These are phyloP conservation scores for Castanopsis chinensis DNA, from an alignment of 306 rosid species.

Conservation along the genomic window DNA sequence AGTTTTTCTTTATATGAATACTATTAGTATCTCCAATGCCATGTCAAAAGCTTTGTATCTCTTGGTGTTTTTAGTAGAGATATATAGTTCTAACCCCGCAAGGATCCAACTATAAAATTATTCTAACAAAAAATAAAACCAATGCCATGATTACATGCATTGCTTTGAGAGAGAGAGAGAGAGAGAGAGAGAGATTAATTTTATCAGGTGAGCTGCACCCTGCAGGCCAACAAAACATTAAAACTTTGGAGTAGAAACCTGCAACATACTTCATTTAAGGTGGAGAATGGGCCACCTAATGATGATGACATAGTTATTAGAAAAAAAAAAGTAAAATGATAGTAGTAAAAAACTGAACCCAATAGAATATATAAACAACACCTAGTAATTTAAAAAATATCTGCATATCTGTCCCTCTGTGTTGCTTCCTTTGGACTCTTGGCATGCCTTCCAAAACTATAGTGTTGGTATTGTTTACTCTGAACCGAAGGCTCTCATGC, in stretches of 20 bases:
- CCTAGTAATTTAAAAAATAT: neutral
- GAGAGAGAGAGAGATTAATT: neutral
- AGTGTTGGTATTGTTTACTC: neutral
- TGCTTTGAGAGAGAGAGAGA: neutral
- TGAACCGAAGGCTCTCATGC: neutral
- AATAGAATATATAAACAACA: too few relatives aligned
- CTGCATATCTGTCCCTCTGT: neutral
- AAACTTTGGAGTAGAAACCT: neutral
- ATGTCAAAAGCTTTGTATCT: too few relatives aligned
- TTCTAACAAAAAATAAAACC: too few relatives aligned
- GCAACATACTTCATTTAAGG: neutral
- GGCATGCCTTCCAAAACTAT: neutral
- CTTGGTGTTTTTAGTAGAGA: too few relatives aligned
- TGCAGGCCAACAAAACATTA: neutral
- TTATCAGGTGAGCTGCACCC: neutral
- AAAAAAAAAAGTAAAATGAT: neutral
- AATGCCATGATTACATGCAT: too few relatives aligned
- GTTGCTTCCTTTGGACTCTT: constrained; percentile 4
- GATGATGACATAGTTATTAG: neutral
- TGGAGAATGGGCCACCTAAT: neutral
- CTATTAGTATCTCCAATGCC: too few relatives aligned
- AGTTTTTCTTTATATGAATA: too few relatives aligned
- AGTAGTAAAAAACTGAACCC: neutral
- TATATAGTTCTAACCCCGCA: too few relatives aligned
- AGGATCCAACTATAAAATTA: too few relatives aligned